A percentile compares a stretch with the other conserved stretches of the same genome.
Evolutionary conservation across 306 rosid species (phyloP).

Genomic region (Lathyrus aphaca): DNA sequence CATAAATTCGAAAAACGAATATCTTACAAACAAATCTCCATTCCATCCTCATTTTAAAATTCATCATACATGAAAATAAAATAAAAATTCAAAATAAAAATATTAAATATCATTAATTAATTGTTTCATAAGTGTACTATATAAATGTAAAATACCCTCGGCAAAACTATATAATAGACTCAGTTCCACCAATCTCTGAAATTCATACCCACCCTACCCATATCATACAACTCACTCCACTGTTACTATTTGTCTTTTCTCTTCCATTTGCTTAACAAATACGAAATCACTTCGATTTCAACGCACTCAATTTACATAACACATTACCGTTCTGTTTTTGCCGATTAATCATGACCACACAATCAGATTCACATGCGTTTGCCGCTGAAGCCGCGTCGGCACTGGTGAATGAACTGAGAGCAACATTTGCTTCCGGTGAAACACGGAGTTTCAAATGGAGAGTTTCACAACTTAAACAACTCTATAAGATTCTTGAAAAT

Average conservation of each 20-base stretch:
- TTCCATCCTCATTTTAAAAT: no score
- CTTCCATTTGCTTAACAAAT: neutral
- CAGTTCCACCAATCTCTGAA: neutral
- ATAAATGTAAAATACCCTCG: neutral
- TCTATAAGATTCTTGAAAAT: neutral
- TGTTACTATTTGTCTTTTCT: neutral
- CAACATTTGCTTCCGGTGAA: conserved; percentile 36
- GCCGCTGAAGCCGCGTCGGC: conserved; percentile 29
- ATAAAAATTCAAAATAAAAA: no score
- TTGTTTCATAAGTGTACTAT: no score
- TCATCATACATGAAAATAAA: no score
- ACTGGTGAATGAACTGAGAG: conserved; percentile 34
- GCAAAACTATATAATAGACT: neutral
- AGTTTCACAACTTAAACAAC: conserved; percentile 42
- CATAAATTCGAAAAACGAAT: no score
- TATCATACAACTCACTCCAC: neutral
- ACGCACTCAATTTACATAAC: neutral
- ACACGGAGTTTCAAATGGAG: conserved; percentile 50
- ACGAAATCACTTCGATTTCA: neutral
- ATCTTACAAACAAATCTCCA: no score
- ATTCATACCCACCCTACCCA: neutral
- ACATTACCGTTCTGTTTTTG: neutral
- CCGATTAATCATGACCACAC: neutral
- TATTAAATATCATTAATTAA: no score
- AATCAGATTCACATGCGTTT: neutral